phyloP scores from a whole-genome alignment of 306 rosid genomes.

The Comarum palustre region DNA sequence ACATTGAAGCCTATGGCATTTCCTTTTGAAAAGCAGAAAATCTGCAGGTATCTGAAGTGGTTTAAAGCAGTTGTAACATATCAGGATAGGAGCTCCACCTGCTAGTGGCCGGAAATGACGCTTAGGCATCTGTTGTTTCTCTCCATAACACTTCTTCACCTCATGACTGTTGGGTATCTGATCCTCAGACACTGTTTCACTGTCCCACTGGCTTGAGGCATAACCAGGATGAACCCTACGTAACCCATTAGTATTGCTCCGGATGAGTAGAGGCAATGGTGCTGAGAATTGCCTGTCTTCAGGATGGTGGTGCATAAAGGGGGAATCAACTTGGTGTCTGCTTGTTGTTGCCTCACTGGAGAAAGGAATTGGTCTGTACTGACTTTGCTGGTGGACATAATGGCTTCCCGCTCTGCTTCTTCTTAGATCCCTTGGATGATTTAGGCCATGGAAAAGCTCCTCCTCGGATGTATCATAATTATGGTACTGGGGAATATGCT shows the following conservation, averaged over 20 bases:
- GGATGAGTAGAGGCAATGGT: constrained; percentile 42
- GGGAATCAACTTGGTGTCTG: constrained; percentile 45
- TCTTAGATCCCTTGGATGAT: constrained; percentile 37
- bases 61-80: constrained; percentile 62
- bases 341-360: constrained; percentile 60
- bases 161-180: constrained; percentile 40
- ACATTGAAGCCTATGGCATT: constrained; percentile 56
- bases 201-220: constrained; percentile 51
- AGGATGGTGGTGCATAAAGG: constrained; percentile 38
- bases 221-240: constrained; percentile 36
- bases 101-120: constrained; percentile 70
- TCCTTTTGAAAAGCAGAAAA: constrained; percentile 62
- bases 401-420: constrained; percentile 40
- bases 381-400: constrained; percentile 35
- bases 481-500: constrained; percentile 33
- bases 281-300: constrained; percentile 48
- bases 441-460: constrained; percentile 35
- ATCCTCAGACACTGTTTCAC: constrained; percentile 38
- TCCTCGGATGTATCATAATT: constrained; percentile 38
- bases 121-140: constrained; percentile 46
- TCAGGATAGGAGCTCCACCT: constrained; percentile 82
- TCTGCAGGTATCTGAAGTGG: constrained; percentile 74
- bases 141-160: constrained; percentile 42
- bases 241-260: constrained; percentile 27
- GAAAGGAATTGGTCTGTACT: constrained; percentile 50